Evolutionary conservation across 2,329 filamentous ascomycete species (phyloP), one percentile per base, ranked within the genome.

Genomic region (Colletotrichum sp.): DNA sequence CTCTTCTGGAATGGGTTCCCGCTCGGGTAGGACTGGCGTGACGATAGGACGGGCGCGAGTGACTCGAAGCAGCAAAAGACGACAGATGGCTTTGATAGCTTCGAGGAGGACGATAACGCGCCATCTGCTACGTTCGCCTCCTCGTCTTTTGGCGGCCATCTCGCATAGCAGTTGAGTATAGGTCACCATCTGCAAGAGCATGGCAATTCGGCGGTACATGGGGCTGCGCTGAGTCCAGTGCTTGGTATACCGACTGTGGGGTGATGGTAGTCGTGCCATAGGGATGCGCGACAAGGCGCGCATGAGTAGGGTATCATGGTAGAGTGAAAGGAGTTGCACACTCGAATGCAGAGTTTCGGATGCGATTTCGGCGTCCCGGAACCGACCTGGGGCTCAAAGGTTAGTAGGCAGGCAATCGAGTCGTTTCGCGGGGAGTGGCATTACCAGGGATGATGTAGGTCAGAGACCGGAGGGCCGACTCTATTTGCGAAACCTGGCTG

Each of bases 81-180:
- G 90, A 83, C 96, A 98, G 10, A 97, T 79, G 4, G 96, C 96
- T 85, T 99, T 99, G 82, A 97, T 88, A 1, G 92, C 90, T 85
- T 99, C 97, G 26, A 99, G 88, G 5, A 98, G 83, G 13, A 99
- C 93, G 8, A 99, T 92, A 0, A 98, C 92, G 68, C 95, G 93
- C 97, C 97, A 99, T 34, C 96, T 92, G 30, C 93, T 86, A 81
- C 91, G 92, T 84, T 98, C 91, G 60, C 94, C 96, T 21, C 95
- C 95, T 77, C 93, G 93, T 65, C 96, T 91, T 85, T 98, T 98
- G 32, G 96, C 96, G 32, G 94, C 92, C 97, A 99, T 99, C 84
- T 99, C 97, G 91, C 96, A 97, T n/a, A 99, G 87, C 34, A 99
- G 88, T 86, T 99, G 95, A 0, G 96, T 98, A 83, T 99, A 99